Percentiles rank a stretch among this genome's conserved stretches.
Conservation (phyloP, 108 stramenopile species). For the Stephanodiscus minutulus region DNA sequence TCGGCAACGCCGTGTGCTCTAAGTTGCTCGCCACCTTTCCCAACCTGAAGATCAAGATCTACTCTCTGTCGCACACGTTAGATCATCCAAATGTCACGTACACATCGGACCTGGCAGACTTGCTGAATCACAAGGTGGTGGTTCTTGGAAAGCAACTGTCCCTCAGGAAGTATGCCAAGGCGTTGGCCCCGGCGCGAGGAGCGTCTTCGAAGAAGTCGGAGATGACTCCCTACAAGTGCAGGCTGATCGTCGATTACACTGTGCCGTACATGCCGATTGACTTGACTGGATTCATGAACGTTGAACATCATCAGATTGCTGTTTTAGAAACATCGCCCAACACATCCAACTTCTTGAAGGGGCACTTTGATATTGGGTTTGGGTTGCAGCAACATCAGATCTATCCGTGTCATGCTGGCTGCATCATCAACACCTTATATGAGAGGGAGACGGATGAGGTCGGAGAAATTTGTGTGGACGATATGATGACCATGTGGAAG, state of each 20-base stretch:
- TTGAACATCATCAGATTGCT: constrained; percentile 67
- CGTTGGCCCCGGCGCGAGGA: constrained; percentile 40
- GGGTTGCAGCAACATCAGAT: constrained; percentile 70
- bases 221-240: constrained; percentile 53
- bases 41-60: constrained; percentile 68
- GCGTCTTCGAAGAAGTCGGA: constrained; percentile 47
- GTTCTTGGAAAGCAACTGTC: constrained; percentile 64
- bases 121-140: constrained; percentile 65
- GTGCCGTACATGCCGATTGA: constrained; percentile 66
- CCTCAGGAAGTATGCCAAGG: constrained; percentile 58
- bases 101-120: constrained; percentile 58
- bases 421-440: constrained; percentile 66
- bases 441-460: constrained; percentile 67
- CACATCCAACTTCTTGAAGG: constrained; percentile 59
- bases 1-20: constrained; percentile 70
- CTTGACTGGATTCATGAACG: constrained; percentile 39
- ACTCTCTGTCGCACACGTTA: constrained; percentile 56
- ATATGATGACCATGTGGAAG: constrained; percentile 57
- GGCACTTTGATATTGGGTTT: constrained; percentile 68
- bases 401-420: constrained; percentile 72
- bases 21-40: constrained; percentile 52
- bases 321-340: constrained; percentile 54
- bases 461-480: constrained; percentile 61
- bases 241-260: constrained; percentile 68
- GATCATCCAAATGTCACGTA: constrained; percentile 75